Base-by-base conservation (phyloP, 2,329 filamentous ascomycete species). In the Onygenales sp. region DNA sequence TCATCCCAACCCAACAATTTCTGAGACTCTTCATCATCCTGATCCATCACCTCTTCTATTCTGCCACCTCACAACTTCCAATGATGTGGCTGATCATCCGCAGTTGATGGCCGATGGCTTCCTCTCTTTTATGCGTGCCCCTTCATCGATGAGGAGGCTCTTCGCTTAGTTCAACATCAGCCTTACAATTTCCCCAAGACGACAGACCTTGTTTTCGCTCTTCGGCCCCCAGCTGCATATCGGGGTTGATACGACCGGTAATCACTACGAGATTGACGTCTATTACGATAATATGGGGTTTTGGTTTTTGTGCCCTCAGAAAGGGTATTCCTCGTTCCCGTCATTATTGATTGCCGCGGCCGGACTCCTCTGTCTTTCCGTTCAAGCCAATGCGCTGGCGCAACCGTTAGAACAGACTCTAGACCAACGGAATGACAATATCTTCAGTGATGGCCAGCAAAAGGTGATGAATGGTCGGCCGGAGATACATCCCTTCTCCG, bases 301-400 rank as follows among this genome's bases (percentile, higher is more conserved):
- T 32, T 27, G 34, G 11, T 40, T 49, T 11, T 54, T 46, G 42
- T 17, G 21, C 42, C 43, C 39, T 31, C 13, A 42, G 46, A 53
- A 43, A 37, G 21, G 50, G 40, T 32, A 36, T 10, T n/a, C 49
- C 40, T 32, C 52, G 40, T 47, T 51, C 39, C 32, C 49, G 52
- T 47, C 46, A 4, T 51, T 50, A 39, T 48, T 50, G 10, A 6
- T 53, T 43, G n/a, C 33, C 7, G 13, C 55, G 32, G 42, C 27
- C 47, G 21, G 57, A 57, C 52, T 59, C 49, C 54, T 55, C 54
- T 52, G 57, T 59, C 56, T 54, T 62, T 53, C 52, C 56, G 14
- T 52, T 67, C 44, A 49, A 56, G 57, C 57, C 52, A 59, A 64
- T 63, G 64, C 65, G 60, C 63, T 66, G 58, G 63, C 63, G 56